Evolutionary conservation across 2,329 filamentous ascomycete species (phyloP).

Genomic region (Trichoderma harzianum): DNA sequence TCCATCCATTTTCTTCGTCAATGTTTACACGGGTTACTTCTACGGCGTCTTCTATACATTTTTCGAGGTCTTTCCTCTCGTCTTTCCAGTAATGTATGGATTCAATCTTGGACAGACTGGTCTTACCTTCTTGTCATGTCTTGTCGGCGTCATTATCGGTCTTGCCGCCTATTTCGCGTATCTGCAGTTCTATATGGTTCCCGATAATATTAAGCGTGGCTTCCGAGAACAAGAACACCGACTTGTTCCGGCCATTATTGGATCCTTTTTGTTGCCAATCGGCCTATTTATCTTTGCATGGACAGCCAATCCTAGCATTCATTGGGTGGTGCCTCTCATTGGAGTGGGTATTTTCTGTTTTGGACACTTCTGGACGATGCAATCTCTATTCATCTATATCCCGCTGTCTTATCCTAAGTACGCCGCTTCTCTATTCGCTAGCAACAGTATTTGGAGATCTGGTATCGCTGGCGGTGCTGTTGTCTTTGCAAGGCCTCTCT

Average conservation of each 20-base stretch:
- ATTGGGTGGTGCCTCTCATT: conserved; percentile 57
- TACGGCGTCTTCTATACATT: conserved; percentile 58
- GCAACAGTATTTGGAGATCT: conserved; percentile 21
- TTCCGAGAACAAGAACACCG: conserved; percentile 21
- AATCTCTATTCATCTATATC: conserved; percentile 23
- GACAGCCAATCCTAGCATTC: conserved; percentile 60
- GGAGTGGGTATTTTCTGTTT: conserved; percentile 53
- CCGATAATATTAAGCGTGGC: conserved; percentile 17
- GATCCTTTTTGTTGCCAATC: conserved; percentile 61
- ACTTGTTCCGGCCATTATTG: conserved; percentile 31
- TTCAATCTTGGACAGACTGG: conserved; percentile 59
- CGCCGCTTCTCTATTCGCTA: conserved; percentile 22
- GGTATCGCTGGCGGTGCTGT: conserved; percentile 18
- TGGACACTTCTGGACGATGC: conserved; percentile 42
- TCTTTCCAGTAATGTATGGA: conserved; percentile 39
- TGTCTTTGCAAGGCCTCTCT: conserved; percentile 22
- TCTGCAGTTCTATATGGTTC: conserved; percentile 17
- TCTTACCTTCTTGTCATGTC: conserved; percentile 57
- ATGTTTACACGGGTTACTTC: conserved; percentile 42
- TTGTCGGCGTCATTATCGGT: conserved; percentile 56
- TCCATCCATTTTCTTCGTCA: conserved; percentile 33
- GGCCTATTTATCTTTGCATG: conserved; percentile 69
- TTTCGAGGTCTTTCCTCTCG: conserved; percentile 57
- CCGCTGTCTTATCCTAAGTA: conserved; percentile 23
- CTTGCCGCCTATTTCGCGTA: conserved; percentile 35